phyloP scores from a whole-genome alignment of 208 protist species.

The Tritrichomonas musculus region DNA sequence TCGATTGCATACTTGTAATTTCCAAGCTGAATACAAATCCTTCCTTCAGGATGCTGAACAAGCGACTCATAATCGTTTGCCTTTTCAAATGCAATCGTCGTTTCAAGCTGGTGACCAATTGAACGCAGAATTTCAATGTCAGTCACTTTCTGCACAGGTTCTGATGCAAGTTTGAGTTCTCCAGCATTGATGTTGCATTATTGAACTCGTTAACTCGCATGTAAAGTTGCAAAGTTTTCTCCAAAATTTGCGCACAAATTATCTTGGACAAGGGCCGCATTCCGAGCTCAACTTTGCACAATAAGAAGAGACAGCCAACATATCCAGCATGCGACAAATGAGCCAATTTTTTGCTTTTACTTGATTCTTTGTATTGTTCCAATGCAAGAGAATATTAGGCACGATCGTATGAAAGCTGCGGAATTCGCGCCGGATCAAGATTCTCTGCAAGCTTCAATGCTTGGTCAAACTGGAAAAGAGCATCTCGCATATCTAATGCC shows the following conservation, averaged over 20 bases:
- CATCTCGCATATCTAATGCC: not conserved
- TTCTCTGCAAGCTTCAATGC: not conserved
- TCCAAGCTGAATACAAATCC: not conserved
- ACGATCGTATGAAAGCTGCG: not conserved
- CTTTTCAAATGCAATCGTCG: not conserved
- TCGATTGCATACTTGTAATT: conserved; percentile 19
- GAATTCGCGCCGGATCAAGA: not conserved
- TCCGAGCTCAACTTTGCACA: not conserved
- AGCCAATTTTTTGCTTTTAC: too few relatives aligned
- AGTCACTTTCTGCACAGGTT: not conserved
- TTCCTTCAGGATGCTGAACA: not conserved
- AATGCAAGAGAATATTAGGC: not conserved
- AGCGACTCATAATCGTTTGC: not conserved
- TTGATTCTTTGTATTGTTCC: not conserved
- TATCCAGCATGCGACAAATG: not conserved
- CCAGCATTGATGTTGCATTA: not conserved
- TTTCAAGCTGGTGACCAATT: not conserved
- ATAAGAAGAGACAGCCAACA: not conserved
- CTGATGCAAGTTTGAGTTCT: not conserved
- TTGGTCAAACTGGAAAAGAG: not conserved
- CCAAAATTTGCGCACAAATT: not conserved
- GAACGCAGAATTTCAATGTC: not conserved
- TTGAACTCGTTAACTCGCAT: not conserved
- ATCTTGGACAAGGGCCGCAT: not conserved
- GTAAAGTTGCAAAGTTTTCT: not conserved